Conservation (phyloP, 2,329 filamentous ascomycete genomes). For the Cladophialophora chaetospira region DNA sequence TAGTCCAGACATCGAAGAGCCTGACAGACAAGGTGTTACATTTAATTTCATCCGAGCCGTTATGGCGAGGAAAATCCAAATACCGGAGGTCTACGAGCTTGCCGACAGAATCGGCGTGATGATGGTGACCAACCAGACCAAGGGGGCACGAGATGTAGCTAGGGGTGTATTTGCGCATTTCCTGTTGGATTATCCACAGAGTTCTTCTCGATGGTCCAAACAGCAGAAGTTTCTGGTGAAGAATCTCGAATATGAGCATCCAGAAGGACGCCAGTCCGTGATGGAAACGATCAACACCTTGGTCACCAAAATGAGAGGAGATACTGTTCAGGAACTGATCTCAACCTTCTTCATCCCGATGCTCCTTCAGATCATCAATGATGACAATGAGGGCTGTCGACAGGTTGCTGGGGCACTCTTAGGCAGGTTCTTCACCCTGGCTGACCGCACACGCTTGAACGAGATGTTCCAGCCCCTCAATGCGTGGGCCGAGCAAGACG, state of each 20-base stretch:
- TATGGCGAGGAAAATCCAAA: constrained; percentile 80
- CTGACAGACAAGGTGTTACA: constrained; percentile 85
- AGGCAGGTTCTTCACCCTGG: constrained; percentile 76
- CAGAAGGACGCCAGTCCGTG: constrained; percentile 85
- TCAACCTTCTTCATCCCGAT: constrained; percentile 82
- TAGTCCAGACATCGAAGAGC: constrained; percentile 87
- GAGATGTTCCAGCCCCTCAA: constrained; percentile 72
- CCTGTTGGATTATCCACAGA: constrained; percentile 90
- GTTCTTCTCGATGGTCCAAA: constrained; percentile 82
- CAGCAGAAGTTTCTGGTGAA: constrained; percentile 86
- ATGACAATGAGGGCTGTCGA: constrained; percentile 82
- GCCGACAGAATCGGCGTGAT: constrained; percentile 85
- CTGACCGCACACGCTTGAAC: constrained; percentile 70
- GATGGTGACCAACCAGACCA: constrained; percentile 95
- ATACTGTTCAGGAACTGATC: constrained; percentile 79
- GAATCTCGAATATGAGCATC: constrained; percentile 87
- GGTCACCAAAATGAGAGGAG: constrained; percentile 79
- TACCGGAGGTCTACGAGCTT: constrained; percentile 85
- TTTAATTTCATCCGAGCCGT: constrained; percentile 93
- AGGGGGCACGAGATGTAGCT: constrained; percentile 81
- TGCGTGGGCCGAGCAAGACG: constrained; percentile 74
- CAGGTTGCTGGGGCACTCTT: constrained; percentile 78
- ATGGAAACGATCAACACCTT: constrained; percentile 88
- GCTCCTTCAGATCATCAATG: constrained; percentile 82
- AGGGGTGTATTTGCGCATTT: constrained; percentile 92